Percentiles rank a stretch among this genome's conserved stretches.
Conservation (phyloP, 208 protist species). For the Leishmania lainsoni region DNA sequence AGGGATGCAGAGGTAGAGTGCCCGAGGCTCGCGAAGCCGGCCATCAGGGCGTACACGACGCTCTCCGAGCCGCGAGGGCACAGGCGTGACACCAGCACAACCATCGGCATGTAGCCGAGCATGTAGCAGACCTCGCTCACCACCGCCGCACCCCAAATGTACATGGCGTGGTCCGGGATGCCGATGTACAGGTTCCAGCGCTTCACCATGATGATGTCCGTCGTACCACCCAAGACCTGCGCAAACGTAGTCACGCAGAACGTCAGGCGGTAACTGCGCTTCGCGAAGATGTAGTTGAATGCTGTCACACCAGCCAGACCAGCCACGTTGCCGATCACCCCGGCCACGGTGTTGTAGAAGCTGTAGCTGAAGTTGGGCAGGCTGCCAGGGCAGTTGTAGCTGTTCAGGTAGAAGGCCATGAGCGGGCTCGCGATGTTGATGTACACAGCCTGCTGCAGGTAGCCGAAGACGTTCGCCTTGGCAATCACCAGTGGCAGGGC, state of each 20-base stretch:
- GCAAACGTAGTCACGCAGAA: slow-evolving; percentile 39
- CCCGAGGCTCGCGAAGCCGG: slow-evolving; percentile 76
- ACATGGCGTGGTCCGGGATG: slow-evolving; percentile 63
- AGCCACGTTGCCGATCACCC: slow-evolving; percentile 50
- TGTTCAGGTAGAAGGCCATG: slow-evolving; percentile 51
- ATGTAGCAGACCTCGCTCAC: slow-evolving; percentile 55
- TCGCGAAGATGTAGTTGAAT: slow-evolving; percentile 66
- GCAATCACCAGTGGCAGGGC: slow-evolving; percentile 59
- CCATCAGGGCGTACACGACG: slow-evolving; percentile 77
- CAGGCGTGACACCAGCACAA: slow-evolving; percentile 76
- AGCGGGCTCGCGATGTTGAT: slow-evolving; percentile 44
- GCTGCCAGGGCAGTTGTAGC: slow-evolving; percentile 38
- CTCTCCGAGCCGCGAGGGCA: slow-evolving; percentile 78
- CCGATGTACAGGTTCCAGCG: slow-evolving; percentile 56
- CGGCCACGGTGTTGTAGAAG: slow-evolving; percentile 63
- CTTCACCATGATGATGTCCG: slow-evolving; percentile 71
- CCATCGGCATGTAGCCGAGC: slow-evolving; percentile 74
- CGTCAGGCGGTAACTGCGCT: slow-evolving; percentile 51
- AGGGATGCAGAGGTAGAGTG: slow-evolving; percentile 36
- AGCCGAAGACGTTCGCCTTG: slow-evolving; percentile 65
- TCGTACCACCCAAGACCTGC: slow-evolving; percentile 41
- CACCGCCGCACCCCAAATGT: slow-evolving; percentile 67
- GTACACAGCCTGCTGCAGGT: slow-evolving; percentile 50
- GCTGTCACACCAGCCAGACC: slow-evolving; percentile 44
- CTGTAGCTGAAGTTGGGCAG: slow-evolving; percentile 64